Evolutionary conservation across 2,329 filamentous ascomycete genomes (phyloP), one percentile per base, ranked within the genome.

Genomic region (Cordyceps cateniannulata): DNA sequence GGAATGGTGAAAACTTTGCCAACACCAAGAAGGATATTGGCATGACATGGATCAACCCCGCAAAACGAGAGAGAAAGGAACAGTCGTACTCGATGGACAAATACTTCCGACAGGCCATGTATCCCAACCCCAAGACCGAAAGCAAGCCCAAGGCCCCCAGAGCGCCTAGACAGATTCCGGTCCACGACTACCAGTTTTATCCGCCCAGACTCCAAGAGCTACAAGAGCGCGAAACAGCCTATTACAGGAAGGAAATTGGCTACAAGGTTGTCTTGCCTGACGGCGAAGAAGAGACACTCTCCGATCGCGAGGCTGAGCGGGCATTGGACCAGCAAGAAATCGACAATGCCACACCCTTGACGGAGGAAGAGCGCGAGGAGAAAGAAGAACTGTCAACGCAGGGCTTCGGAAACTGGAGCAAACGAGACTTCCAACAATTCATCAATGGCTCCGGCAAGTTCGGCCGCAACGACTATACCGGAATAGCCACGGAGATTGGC

Each of bases 31-130:
- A 96, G 74, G 91, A 96, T 54, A 91, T 97, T 64, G 91, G 91
- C 53, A 84, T 97, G 65, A 93, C 81, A 70, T 99, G 96, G 96
- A 99, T 99, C 77, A 96, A 99, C 69, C 96, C 95, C 2, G 87
- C 93, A 18, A 99, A 99, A 81, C 93, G 95, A 74, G 96, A 99
- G 77, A 90, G 95, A 69, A 99, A 98, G 75, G 93, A 98, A 71
- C 92, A 97, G 72, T 92, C 91, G 5, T 99, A 99, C 73, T 97
- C 93, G 0, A 96, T 99, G 79, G 96, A 99, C 73, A 96, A 97
- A 74, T 99, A 99, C 77, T 99, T 98, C 77, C 89, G 93, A 66
- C 88, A 96, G 69, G 91, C 92, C 10, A 84, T 99, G 70, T 89
- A 90, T 68, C 81, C 81, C 12, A 82, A 85, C 40, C 95, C 90